These are phyloP conservation scores for Barnettozyma californica DNA, from an alignment of 805 yeast species.

Conservation along the genomic window DNA sequence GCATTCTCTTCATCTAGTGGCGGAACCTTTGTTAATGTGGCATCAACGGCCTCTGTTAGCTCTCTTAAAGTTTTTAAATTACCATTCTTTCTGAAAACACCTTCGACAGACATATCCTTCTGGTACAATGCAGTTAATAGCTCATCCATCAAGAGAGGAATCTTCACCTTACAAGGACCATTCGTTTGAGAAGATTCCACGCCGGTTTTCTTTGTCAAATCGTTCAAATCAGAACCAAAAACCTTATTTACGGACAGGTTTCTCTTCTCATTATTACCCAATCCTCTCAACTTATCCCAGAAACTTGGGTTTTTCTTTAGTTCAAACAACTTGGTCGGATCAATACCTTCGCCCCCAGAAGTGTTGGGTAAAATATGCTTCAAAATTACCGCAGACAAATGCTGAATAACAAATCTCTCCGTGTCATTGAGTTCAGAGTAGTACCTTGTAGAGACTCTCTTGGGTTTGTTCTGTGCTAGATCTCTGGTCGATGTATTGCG, in stretches of 20 bases:
- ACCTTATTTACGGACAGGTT: slow-evolving; percentile 37
- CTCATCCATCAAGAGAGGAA: slow-evolving; percentile 87
- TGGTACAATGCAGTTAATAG: slow-evolving; percentile 75
- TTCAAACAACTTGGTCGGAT: slow-evolving; percentile 27
- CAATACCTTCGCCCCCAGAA: slow-evolving; percentile 34
- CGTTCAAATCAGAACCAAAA: slow-evolving; percentile 73
- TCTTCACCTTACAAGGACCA: slow-evolving; percentile 71
- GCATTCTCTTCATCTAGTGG: slow-evolving; percentile 72
- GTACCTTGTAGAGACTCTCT: slow-evolving; percentile 34
- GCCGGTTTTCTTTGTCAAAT: slow-evolving; percentile 64
- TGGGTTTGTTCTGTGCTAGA: slow-evolving; percentile 1
- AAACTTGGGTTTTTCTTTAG: slow-evolving; percentile 33
- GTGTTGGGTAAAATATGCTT: slow-evolving; percentile 24
- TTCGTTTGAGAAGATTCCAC: slow-evolving; percentile 80
- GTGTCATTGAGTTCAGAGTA: slow-evolving; percentile 57
- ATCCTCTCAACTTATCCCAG: slow-evolving; percentile 37
- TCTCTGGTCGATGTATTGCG: slow-evolving; percentile 14
- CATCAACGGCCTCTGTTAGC: slow-evolving; percentile 67
- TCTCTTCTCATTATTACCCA: slow-evolving; percentile 24
- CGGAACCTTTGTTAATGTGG: slow-evolving; percentile 65
- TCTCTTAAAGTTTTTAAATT: slow-evolving; percentile 79
- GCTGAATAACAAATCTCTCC: slow-evolving; percentile 56
- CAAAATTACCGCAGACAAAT: slow-evolving; percentile 51
- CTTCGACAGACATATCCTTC: slow-evolving; percentile 93
- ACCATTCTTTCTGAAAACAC: slow-evolving; percentile 94